A percentile compares a stretch with the other conserved stretches of the same genome.
Conservation (phyloP, 2,329 filamentous ascomycete genomes). For the Fusarium transvaalense region DNA sequence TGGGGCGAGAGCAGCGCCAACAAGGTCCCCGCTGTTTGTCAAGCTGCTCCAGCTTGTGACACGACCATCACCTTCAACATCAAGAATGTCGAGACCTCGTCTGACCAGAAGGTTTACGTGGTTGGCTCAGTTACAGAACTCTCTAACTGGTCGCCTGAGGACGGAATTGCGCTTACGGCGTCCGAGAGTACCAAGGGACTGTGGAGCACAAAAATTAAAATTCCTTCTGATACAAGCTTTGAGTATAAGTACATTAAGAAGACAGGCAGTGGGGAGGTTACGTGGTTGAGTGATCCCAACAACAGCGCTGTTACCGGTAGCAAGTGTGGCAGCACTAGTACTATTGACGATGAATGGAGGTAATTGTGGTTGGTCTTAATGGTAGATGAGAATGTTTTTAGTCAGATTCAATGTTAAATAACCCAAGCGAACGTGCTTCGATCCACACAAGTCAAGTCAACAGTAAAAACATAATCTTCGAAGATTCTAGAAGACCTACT, state of each 20-base stretch:
- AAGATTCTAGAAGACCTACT: too few relatives aligned
- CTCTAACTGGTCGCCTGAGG: constrained; percentile 52
- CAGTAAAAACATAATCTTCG: too few relatives aligned
- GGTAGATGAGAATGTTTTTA: neutral
- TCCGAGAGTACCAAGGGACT: constrained; percentile 60
- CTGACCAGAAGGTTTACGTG: constrained; percentile 39
- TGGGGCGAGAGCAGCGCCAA: constrained; percentile 58
- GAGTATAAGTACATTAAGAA: constrained; percentile 74
- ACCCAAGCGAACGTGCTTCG: neutral
- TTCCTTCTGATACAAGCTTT: constrained; percentile 66
- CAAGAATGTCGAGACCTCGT: constrained; percentile 22
- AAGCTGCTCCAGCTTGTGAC: constrained; percentile 45
- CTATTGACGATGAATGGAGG: constrained; percentile 32
- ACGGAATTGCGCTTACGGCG: constrained; percentile 64
- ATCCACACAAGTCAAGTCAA: too few relatives aligned
- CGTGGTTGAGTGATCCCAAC: constrained; percentile 69
- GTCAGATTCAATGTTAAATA: neutral
- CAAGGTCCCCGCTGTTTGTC: constrained; percentile 33
- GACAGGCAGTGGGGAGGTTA: constrained; percentile 60
- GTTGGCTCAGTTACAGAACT: constrained; percentile 56
- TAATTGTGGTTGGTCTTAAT: neutral
- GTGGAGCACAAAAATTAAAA: constrained; percentile 65
- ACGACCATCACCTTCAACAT: constrained; percentile 42
- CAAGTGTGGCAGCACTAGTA: constrained; percentile 14
- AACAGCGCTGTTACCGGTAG: constrained; percentile 33